Percentiles rank a stretch among this genome's conserved stretches.
These are phyloP conservation scores for Barnettozyma siamensis DNA, from an alignment of 805 yeast species.

Conservation along the genomic window DNA sequence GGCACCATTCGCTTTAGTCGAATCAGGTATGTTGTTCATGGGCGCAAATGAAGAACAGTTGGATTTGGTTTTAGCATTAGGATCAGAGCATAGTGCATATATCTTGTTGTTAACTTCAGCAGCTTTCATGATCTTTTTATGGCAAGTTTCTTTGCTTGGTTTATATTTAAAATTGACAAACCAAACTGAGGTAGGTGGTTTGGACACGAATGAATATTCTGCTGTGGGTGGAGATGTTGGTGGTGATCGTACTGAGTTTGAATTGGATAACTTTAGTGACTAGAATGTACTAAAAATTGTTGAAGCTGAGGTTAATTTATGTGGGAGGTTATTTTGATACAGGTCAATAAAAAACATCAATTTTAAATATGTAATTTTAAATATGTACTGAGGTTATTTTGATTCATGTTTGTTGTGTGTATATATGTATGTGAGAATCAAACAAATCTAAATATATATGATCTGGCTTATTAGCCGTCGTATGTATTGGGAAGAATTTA, in stretches of 20 bases:
- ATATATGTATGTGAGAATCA: neutral
- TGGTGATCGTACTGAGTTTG: slow-evolving; percentile 17
- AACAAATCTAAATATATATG: too few relatives aligned
- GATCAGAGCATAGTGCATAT: slow-evolving; percentile 84
- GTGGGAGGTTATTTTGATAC: too few relatives aligned
- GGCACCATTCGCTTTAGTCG: slow-evolving; percentile 75
- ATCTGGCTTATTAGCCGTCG: too few relatives aligned
- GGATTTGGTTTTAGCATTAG: slow-evolving; percentile 58
- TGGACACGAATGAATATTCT: slow-evolving; percentile 11
- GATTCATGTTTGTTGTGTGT: too few relatives aligned
- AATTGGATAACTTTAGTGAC: slow-evolving; percentile 17
- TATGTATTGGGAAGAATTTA: too few relatives aligned
- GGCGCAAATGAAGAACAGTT: slow-evolving; percentile 90
- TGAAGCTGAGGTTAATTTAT: too few relatives aligned
- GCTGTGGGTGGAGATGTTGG: slow-evolving; percentile 12
- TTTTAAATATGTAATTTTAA: too few relatives aligned
- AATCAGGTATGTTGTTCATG: slow-evolving; percentile 83
- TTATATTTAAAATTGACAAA: slow-evolving; percentile 44
- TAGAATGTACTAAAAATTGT: neutral
- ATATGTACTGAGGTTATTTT: too few relatives aligned
- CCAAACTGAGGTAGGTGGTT: slow-evolving; percentile 1
- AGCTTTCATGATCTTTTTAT: slow-evolving; percentile 64
- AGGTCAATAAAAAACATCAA: too few relatives aligned
- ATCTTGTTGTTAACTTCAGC: slow-evolving; percentile 64
- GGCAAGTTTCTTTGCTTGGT: slow-evolving; percentile 56